Evolutionary conservation across 1,139 yeast species (phyloP), one percentile per base, ranked within the genome.

Genomic region (Arxiozyma telluris): DNA sequence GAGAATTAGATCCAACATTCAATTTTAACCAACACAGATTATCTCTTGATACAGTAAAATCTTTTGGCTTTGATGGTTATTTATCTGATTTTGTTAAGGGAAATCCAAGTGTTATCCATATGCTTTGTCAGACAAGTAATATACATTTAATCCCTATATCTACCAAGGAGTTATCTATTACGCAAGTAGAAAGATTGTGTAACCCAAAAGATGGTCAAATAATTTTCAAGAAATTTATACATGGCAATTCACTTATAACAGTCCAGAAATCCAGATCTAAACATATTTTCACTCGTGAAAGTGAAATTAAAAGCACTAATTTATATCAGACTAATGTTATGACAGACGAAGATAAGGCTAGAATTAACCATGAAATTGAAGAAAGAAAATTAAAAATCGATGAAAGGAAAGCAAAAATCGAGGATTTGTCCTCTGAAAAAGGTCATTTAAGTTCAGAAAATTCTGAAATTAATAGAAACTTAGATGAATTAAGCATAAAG

Each of bases 61-160:
- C 60, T 23, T 51, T 55, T n/a, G 96, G 96, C 0, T 88, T 93
- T 67, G 96, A 87, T 57, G 94, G 96, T 0, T 87, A 80, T 62
- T 63, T 90, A 42, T 71, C 81, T 1, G 97, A 93, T 62, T 81
- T 81, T 57, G 64, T 93, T 1, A 71, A 72, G 1, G 98, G 96
- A 0, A 96, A 96, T 1, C 66, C 70, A 11, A 78, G 80, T n/a
- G 96, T 93, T 0, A 66, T 89, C 50, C 76, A 78, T 53, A 88
- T 87, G 89, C 74, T 93, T 50, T 82, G 86, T 60, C 83, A 80
- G 57, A 76, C 77, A 38, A 73, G 80, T 17, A 75, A 73, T 47
- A 70, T 90, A 27, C 81, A 87, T 58, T 70, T 73, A 50, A 80
- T 87, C 42, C 96, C 97, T 0, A 83, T 84, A 7, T 66, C 86